Percentiles rank a stretch among this genome's conserved stretches.
Evolutionary conservation across 345 rosid species (phyloP).

Genomic region (Pugionium cornutum): DNA sequence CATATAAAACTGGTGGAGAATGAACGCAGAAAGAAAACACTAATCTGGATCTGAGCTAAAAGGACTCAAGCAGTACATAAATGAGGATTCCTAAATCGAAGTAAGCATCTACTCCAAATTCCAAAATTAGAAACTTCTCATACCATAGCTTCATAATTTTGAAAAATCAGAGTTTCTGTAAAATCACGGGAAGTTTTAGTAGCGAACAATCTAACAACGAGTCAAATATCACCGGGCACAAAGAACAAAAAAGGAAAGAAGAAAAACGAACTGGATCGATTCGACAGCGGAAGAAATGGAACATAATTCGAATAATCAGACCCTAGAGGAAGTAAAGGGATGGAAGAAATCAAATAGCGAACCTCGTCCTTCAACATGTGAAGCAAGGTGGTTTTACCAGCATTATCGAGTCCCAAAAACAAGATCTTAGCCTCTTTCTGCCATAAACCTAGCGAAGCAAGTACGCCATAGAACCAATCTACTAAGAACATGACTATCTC

Average conservation of each 20-base stretch:
- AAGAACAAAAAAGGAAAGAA: not conserved
- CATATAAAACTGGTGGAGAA: not conserved
- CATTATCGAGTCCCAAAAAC: slow-evolving; percentile 89
- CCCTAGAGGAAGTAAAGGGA: not conserved
- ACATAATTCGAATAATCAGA: not conserved
- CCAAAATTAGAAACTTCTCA: slow-evolving; percentile 1
- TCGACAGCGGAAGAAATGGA: not conserved
- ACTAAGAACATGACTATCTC: slow-evolving; percentile 57
- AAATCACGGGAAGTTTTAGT: not conserved
- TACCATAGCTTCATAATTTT: not conserved
- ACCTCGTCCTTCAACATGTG: slow-evolving; percentile 97
- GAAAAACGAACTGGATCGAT: slow-evolving; percentile 10
- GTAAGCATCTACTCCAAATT: not conserved
- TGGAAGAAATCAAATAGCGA: slow-evolving; percentile 14
- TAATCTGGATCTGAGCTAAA: slow-evolving; percentile 1
- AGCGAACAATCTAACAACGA: slow-evolving; percentile 2
- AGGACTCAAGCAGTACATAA: not conserved
- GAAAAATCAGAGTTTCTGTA: slow-evolving; percentile 2
- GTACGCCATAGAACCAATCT: slow-evolving; percentile 87
- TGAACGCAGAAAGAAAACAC: not conserved
- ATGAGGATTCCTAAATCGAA: slow-evolving; percentile 16
- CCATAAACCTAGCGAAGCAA: slow-evolving; percentile 83
- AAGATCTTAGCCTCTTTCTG: slow-evolving; percentile 93
- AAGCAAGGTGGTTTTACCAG: slow-evolving; percentile 89
- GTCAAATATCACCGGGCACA: not conserved